Evolutionary conservation across 164 flowering plant species (phyloP).

Genomic region (Vitis rotundifolia): DNA sequence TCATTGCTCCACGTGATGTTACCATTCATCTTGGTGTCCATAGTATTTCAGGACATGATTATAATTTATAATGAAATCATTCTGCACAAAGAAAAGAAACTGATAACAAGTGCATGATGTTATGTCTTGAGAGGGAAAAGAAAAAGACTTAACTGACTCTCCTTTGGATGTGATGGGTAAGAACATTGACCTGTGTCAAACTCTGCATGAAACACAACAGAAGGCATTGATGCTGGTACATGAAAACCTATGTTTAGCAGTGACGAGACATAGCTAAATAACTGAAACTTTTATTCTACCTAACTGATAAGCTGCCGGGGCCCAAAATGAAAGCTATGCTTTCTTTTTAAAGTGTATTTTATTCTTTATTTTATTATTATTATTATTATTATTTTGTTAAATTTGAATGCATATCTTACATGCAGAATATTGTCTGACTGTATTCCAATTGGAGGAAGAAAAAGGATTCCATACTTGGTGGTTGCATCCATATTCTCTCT

Average conservation of each 20-base stretch:
- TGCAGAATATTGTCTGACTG: slow-evolving; percentile 90
- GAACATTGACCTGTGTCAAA: not conserved
- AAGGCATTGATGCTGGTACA: not conserved
- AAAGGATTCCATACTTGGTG: slow-evolving; percentile 75
- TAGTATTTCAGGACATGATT: too few species aligned
- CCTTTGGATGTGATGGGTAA: not conserved
- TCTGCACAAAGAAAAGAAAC: not conserved
- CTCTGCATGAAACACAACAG: not conserved
- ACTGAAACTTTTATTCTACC: not conserved
- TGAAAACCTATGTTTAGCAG: not conserved
- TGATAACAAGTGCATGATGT: too few species aligned
- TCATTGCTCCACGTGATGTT: too few species aligned
- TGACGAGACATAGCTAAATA: not conserved
- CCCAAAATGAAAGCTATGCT: not conserved
- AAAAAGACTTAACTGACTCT: too few species aligned
- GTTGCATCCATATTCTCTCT: slow-evolving; percentile 74
- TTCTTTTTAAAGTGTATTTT: too few species aligned
- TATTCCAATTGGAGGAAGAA: slow-evolving; percentile 82
- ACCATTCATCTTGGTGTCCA: too few species aligned
- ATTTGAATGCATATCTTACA: not conserved
- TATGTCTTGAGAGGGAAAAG: too few species aligned
- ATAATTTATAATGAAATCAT: not conserved
- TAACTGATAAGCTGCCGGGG: not conserved
- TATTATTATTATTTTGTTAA: not conserved
- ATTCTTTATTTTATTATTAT: too few species aligned